Evolutionary conservation across 164 flowering plant genomes (phyloP), one percentile per base, ranked within the genome.

Genomic region (Macadamia integrifolia): DNA sequence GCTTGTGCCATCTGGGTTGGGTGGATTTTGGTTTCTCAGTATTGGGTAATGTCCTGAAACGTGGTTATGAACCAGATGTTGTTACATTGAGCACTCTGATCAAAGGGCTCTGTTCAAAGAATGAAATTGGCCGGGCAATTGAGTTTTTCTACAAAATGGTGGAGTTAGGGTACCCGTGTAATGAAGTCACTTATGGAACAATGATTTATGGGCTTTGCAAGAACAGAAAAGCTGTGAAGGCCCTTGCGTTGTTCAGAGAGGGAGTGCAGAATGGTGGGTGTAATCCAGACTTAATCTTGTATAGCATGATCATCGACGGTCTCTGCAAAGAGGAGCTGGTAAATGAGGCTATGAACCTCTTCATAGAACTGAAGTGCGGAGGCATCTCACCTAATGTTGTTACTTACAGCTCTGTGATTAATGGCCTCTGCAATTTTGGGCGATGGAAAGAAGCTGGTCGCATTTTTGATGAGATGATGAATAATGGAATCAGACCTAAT

Each of bases 181-280:
- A 62, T 30, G 30, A 17, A 29, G 29, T 60, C 53, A 68, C 71
- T 0, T 61, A 49, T 68, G 57, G 49, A 61, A 52, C 61, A 2
- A 53, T 69, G 18, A 14, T 69, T 1, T 52, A 62, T 32, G 65
- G 66, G 17, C 32, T 69, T 10, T 69, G 66, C 57, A 69, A 69
- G 55, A 14, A 32, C 12, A 66, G 66, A 7, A 6, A 9, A 17
- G n/a, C 29, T 28, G 6, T 6, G 6, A 6, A 6, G 1, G 72
- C 72, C 52, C 18, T 69, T 32, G 43, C 18, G 2, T 61, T 61
- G 49, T 31, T 69, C 1, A 62, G 32, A 53, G 35, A 3, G 1
- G 62, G 61, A 66, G 66, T 15, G 58, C 17, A 17, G 43, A 28
- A 62, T 18, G 35, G 17, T 6, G 17, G 50, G 32, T 18, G 6